Conservation (phyloP, 495 filamentous ascomycete genomes). For the Darksidea phi region DNA sequence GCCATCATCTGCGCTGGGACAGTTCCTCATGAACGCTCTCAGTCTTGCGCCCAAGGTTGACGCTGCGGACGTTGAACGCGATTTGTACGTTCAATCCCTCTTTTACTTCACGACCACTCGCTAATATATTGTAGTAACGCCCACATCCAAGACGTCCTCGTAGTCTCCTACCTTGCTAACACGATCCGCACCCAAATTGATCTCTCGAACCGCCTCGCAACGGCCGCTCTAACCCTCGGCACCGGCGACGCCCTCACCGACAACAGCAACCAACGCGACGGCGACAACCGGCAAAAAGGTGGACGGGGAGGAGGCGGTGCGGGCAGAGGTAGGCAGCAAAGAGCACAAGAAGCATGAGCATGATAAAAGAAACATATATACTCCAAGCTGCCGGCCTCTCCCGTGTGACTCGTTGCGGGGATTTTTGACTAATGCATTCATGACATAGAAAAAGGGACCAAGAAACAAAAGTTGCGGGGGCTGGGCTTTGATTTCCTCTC, state of each 20-base stretch:
- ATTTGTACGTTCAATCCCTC: slow-evolving; percentile 64
- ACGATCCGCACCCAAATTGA: slow-evolving; percentile 99
- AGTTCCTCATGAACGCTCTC: slow-evolving; percentile 89
- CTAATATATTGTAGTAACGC: slow-evolving; percentile 67
- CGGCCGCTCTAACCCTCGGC: slow-evolving; percentile 66
- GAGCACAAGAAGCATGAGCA: slow-evolving; percentile 20
- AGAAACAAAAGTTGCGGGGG: no score
- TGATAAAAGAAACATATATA: no score
- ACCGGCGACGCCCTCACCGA: slow-evolving; percentile 34
- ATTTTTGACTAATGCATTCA: no score
- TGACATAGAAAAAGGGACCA: no score
- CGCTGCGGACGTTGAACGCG: slow-evolving; percentile 79
- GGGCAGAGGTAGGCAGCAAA: slow-evolving; percentile 23
- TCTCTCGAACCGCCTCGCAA: slow-evolving; percentile 88
- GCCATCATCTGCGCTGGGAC: slow-evolving; percentile 81
- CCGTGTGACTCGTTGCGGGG: no score
- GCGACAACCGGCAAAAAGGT: slow-evolving; percentile 27
- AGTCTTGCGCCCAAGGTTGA: slow-evolving; percentile 93
- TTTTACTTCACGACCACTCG: neutral
- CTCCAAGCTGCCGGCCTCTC: no score
- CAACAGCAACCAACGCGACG: slow-evolving; percentile 11
- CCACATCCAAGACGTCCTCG: slow-evolving; percentile 96
- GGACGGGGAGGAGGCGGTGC: slow-evolving; percentile 4
- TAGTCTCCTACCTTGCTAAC: slow-evolving; percentile 95
- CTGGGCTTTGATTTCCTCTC: no score